These are phyloP conservation scores for Carallia pectinifolia DNA, from an alignment of 345 rosid genomes.

Conservation along the genomic window DNA sequence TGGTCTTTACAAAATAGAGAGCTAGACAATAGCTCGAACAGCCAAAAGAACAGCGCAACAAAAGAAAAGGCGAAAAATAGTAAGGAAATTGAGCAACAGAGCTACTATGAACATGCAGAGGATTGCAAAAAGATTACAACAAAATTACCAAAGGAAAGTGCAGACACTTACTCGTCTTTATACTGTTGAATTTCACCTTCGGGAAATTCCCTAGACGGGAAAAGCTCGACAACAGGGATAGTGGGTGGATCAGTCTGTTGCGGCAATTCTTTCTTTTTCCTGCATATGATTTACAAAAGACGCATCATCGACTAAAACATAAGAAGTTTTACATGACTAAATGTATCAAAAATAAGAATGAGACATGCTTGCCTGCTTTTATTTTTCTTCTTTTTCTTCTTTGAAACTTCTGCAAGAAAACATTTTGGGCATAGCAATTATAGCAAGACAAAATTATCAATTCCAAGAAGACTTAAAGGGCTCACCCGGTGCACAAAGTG, in stretches of 20 bases:
- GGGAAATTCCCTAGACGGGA: slow-evolving; percentile 92
- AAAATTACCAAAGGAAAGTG: background rate
- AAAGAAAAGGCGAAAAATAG: background rate
- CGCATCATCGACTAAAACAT: background rate
- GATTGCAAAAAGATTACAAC: background rate
- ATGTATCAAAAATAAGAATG: slow-evolving; percentile 1
- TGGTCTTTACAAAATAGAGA: too few relatives aligned
- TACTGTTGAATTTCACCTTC: slow-evolving; percentile 98
- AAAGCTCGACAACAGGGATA: slow-evolving; percentile 67
- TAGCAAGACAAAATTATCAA: background rate
- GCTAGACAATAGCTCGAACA: too few relatives aligned
- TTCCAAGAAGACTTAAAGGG: too few relatives aligned
- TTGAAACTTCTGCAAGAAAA: slow-evolving; percentile 50
- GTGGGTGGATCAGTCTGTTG: slow-evolving; percentile 91
- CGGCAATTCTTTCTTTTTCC: slow-evolving; percentile 79
- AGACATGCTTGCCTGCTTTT: slow-evolving; percentile 81
- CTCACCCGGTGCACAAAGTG: too few relatives aligned
- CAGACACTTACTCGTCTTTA: slow-evolving; percentile 78
- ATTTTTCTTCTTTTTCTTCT: slow-evolving; percentile 95
- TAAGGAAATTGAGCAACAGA: background rate
- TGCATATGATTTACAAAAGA: too few relatives aligned
- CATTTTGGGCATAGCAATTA: background rate
- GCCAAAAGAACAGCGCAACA: background rate
- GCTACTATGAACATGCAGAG: background rate
- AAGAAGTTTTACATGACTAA: slow-evolving; percentile 1